Conservation (phyloP, 192 early-diverging fungal species). For the Dissophora ornata region DNA sequence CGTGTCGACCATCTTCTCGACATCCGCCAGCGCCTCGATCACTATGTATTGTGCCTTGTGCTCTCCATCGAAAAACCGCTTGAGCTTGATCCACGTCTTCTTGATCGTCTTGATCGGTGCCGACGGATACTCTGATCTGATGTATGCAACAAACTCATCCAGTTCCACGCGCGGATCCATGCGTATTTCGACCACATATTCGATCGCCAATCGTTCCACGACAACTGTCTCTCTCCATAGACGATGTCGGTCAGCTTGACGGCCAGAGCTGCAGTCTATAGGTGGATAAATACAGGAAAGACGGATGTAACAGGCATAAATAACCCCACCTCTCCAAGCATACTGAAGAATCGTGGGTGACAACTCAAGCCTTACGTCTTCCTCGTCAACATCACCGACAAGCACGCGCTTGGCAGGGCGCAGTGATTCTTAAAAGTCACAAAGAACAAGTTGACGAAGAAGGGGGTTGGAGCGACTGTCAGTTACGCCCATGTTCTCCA, state of each 20-base stretch:
- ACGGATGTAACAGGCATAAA: slow-evolving; percentile 2
- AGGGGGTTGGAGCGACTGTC: slow-evolving; percentile 5
- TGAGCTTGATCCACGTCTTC: slow-evolving; percentile 1
- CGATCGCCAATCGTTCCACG: background rate
- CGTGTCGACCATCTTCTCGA: slow-evolving; percentile 3
- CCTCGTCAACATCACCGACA: slow-evolving; percentile 3
- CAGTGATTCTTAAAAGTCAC: slow-evolving; percentile 2
- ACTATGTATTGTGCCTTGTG: background rate
- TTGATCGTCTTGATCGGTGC: background rate
- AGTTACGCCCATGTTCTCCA: slow-evolving; percentile 5
- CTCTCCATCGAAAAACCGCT: slow-evolving; percentile 3
- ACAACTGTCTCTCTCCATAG: slow-evolving; percentile 4
- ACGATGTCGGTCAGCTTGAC: slow-evolving; percentile 1
- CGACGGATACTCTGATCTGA: background rate
- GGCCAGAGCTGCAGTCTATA: slow-evolving; percentile 1
- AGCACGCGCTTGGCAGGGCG: slow-evolving; percentile 7
- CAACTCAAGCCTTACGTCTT: slow-evolving; percentile 8
- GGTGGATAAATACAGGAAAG: slow-evolving; percentile 4
- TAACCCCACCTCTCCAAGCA: slow-evolving; percentile 1
- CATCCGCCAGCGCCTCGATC: background rate
- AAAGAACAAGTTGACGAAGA: slow-evolving; percentile 4
- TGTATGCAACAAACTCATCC: background rate
- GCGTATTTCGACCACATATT: background rate
- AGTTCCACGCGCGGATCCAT: background rate
- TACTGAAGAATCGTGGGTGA: slow-evolving; percentile 2